Evolutionary conservation across 2,329 filamentous ascomycete genomes (phyloP).

Genomic region (Alternaria dauci): DNA sequence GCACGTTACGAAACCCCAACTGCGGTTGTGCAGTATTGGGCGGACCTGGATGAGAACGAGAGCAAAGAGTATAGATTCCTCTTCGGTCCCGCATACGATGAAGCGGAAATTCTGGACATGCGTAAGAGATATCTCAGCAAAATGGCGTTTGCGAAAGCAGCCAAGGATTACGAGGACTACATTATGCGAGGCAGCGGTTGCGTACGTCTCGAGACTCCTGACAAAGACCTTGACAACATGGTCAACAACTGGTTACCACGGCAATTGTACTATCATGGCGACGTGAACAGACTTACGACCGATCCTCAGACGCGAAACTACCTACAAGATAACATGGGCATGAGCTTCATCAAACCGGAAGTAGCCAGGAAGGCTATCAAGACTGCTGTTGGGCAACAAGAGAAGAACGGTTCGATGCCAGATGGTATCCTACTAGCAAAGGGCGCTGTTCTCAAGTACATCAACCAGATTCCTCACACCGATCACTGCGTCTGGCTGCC

Average conservation of each 20-base stretch:
- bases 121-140: conserved; percentile 60
- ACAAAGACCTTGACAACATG: conserved; percentile 64
- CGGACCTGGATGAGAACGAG: conserved; percentile 53
- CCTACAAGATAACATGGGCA: conserved; percentile 68
- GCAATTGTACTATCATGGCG: conserved; percentile 67
- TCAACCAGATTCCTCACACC: conserved; percentile 68
- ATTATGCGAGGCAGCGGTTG: conserved; percentile 62
- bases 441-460: conserved; percentile 67
- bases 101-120: conserved; percentile 59
- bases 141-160: conserved; percentile 57
- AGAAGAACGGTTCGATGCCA: conserved; percentile 64
- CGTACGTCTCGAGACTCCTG: conserved; percentile 63
- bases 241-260: conserved; percentile 68
- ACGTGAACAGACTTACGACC: conserved; percentile 66
- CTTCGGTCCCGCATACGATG: conserved; percentile 64
- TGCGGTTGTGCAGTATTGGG: conserved; percentile 63
- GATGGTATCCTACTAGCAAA: conserved; percentile 64
- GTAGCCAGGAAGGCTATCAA: conserved; percentile 61
- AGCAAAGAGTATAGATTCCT: conserved; percentile 62
- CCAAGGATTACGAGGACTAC: conserved; percentile 60
- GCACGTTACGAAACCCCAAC: conserved; percentile 65
- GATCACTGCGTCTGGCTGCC: conserved; percentile 68
- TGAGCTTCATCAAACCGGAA: conserved; percentile 64
- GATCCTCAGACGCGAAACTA: conserved; percentile 69
- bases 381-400: conserved; percentile 62